These are phyloP conservation scores for Podila epigama DNA, from an alignment of 192 early-diverging fungal species.

Conservation along the genomic window DNA sequence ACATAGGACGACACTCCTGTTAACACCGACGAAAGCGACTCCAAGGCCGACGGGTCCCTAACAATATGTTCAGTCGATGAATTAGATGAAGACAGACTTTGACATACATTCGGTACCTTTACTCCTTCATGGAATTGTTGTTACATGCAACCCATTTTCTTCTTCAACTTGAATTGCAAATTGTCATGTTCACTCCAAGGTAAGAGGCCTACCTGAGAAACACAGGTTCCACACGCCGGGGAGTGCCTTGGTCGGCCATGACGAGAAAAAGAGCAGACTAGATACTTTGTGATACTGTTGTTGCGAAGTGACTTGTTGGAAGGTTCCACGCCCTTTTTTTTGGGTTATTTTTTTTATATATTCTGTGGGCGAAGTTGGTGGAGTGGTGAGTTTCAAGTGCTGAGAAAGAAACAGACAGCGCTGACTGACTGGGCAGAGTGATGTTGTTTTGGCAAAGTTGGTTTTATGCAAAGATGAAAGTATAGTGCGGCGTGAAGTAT, in stretches of 20 bases:
- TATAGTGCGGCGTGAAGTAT: too few species aligned
- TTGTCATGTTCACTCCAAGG: too few species aligned
- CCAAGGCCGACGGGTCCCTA: constrained; percentile 69
- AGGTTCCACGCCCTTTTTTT: not conserved
- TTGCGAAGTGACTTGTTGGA: not conserved
- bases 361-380: constrained; percentile 10
- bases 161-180: too few species aligned
- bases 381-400: not conserved
- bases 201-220: constrained; percentile 51
- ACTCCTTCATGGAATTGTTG: not conserved
- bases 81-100: not conserved
- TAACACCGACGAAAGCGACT: constrained; percentile 66
- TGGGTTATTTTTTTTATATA: not conserved
- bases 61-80: not conserved
- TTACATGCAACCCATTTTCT: too few species aligned
- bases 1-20: constrained; percentile 72
- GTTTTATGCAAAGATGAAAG: not conserved
- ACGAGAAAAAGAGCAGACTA: not conserved
- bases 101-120: not conserved
- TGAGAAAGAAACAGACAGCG: not conserved
- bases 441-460: constrained; percentile 8
- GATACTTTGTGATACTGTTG: not conserved
- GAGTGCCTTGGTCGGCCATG: constrained; percentile 9
- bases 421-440: not conserved
- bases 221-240: constrained; percentile 57